Base-by-base conservation (phyloP, 2,329 filamentous ascomycete species). In the Zopfia rhizophila region DNA sequence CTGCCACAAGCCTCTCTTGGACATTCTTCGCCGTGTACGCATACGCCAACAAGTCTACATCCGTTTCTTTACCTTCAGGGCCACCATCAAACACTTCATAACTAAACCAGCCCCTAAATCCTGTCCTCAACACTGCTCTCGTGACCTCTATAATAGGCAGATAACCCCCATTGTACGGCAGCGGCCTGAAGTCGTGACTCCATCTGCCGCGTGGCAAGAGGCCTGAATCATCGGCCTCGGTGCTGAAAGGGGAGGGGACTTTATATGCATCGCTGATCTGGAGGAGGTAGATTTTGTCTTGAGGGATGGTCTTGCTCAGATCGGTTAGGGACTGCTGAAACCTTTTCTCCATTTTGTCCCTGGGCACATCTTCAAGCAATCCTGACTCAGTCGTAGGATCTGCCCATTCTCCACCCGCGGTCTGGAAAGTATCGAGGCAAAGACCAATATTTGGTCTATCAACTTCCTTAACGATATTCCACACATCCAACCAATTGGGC, bases 351-450 rank as follows among this genome's bases (percentile, higher is more conserved):
- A 89, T 55, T 21, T 82, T 74, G 3, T 78, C 70, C 10, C 68
- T 61, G 0, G 72, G 68, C 0, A 75, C 65, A 12, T 74, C 70
- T 45, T 86, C 82, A 1, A 85, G 68, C 2, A 84, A 58, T 0
- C 88, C 88, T 0, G 82, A 84, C 1, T 67, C 41, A 0, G 86
- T 89, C 0, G 82, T 86, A 0, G 89, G 89, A 55, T 91, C 87
- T 0, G 77, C 88, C 80, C 83, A 91, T 63, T 92, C 88, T 1
- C 85, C 82, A 0, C 87, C 88, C 0, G 83, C 86, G 2, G 82
- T 86, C 63, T 92, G 88, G 72, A 92, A 92, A 0, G 88, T 91
- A 57, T 93, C 88, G 1, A 93, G 79, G 55, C 88, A 92, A 0
- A 92, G 73, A 0, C 89, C 88, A 8, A 91, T 75, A 50, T 92